phyloP scores from a whole-genome alignment of 2,329 filamentous ascomycete genomes.

The Fusarium papillatum region DNA sequence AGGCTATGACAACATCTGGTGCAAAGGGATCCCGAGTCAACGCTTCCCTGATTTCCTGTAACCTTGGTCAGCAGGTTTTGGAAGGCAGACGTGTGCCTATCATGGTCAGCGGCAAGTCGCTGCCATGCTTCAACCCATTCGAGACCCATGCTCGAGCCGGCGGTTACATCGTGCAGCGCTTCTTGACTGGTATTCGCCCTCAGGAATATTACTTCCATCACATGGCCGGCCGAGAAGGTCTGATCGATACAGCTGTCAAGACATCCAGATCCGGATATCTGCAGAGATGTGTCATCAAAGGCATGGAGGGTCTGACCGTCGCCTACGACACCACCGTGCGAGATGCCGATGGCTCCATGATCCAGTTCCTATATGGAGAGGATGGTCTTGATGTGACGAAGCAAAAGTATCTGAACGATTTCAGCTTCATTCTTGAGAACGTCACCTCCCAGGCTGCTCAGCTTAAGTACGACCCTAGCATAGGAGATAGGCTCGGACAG shows the following conservation, averaged over 20 bases:
- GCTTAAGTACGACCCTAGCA: constrained; percentile 73
- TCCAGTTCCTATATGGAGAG: constrained; percentile 97
- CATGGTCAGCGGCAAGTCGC: constrained; percentile 97
- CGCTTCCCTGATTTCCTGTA: constrained; percentile 97
- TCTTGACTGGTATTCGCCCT: constrained; percentile 96
- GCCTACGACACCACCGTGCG: constrained; percentile 95
- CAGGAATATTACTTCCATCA: constrained; percentile 99
- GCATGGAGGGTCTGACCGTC: constrained; percentile 94
- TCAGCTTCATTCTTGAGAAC: constrained; percentile 91
- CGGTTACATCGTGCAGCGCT: constrained; percentile 94
- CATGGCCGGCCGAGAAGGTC: constrained; percentile 98
- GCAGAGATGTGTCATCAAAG: constrained; percentile 97
- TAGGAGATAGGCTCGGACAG: constrained; percentile 60
- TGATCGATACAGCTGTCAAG: constrained; percentile 99
- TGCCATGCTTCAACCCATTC: constrained; percentile 94
- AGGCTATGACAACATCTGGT: constrained; percentile 97
- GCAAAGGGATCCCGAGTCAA: constrained; percentile 96
- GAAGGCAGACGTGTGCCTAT: constrained; percentile 95
- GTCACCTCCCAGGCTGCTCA: constrained; percentile 84
- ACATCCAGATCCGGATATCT: constrained; percentile 97
- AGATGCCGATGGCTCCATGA: constrained; percentile 91
- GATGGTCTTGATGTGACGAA: constrained; percentile 96
- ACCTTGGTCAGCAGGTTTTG: constrained; percentile 95
- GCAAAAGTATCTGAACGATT: constrained; percentile 91
- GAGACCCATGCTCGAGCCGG: constrained; percentile 92